Base-by-base conservation (phyloP, 805 yeast species). In the Kuraishia ogatae region DNA sequence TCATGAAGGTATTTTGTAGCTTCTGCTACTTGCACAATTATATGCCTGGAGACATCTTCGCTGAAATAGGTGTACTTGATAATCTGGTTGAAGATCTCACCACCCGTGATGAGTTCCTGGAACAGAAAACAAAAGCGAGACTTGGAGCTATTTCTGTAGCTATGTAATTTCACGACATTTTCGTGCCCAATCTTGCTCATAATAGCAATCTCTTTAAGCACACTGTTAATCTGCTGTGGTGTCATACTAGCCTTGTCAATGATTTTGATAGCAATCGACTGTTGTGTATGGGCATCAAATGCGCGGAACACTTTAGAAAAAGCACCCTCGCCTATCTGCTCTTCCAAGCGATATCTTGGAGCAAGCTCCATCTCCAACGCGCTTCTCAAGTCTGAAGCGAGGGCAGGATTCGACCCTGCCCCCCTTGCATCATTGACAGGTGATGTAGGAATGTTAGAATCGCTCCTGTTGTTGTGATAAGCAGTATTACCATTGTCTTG, bases 301-400 rank as follows among this genome's bases (percentile, higher is more conserved):
- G 96, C 96, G 64, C 80, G 83, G 72, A 83, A 89, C 3, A 93
- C 98, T 13, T 81, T 78, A 2, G 96, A 89, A 66, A 93, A 92
- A 0, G 97, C 97, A 8, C 98, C 98, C 64, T 87, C 92, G 0
- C 94, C 93, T 19, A 87, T 71, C 56, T 68, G 66, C 22, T 64
- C 66, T 10, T 60, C 50, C 13, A 71, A 35, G 5, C 56, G 48
- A 58, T 69, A 71, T 20, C 71, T 55, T 2, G 54, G 23, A 3
- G 66, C 61, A 17, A 70, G 55, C 39, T 70, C 73, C 0, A 53
- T 20, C 8, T 13, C 24, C 22, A 20, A 19, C 5, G 13, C 13
- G 22, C 22, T 46, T 19, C 49, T 20, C 22, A 20, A 7, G 24
- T 20, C 49, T 46, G 49, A 10, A 46, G 49, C 22, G 15, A 3